Base-by-base conservation (phyloP, 1,139 yeast species). In the Nadsonia starkeyi-henricii region DNA sequence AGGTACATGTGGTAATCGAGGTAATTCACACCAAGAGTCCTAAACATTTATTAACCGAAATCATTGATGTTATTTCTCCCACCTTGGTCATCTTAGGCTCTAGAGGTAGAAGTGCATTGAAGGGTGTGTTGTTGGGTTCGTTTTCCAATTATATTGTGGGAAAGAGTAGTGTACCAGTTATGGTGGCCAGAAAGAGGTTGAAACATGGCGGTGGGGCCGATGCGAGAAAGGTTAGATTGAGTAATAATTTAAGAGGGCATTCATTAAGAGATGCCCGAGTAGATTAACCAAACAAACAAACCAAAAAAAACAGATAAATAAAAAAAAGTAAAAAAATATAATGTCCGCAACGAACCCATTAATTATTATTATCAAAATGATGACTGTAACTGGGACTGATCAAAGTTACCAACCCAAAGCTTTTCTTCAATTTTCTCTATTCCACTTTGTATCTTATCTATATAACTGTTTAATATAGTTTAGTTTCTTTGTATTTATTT, bases 1-100 rank as follows among this genome's bases (percentile, higher is more conserved):
- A 81, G 62, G 79, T 82, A 45, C 89, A 82, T 64, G 77, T 82
- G 44, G 86, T 81, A 26, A 71, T 82, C 55, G 89, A 83, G 62
- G 81, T 82, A 37, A 74, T 82, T 49, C 91, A 83, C 59, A 94
- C 89, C 62, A 89, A 91, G 39, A 85, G 81, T 53, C 95, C 96
- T 7, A 76, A 89, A 55, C 95, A 86, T 61, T 76, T 86, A 59
- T 74, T 89, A 50, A 78, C 83, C 53, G 95, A 86, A 58, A 72
- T 88, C 58, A 82, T 86, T 52, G 89, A 85, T 60, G 83, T 85
- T 56, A 71, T 88, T 52, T 79, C 81, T 53, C 96, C 96, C 0
- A 79, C 85, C 0, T 68, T 88, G 58, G 91, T 89, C 18, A 78
- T 88, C 51, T 85, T 88, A 37, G 93, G 93, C 0, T 81, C 89